Conservation (phyloP, 108 stramenopile genomes). For the Cyclotella sp. region DNA sequence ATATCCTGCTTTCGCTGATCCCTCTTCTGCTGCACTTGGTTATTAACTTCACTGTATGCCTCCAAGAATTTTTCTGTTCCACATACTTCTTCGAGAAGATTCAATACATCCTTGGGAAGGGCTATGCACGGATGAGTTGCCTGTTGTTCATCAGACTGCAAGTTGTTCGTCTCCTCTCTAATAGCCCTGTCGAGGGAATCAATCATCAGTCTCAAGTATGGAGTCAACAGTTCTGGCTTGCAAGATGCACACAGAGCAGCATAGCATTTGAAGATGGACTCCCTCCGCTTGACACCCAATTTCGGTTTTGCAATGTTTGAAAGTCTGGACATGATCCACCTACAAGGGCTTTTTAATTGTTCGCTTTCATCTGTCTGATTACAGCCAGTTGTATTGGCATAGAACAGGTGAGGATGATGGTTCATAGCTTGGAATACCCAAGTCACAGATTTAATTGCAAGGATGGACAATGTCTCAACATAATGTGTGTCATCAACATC, state of each 20-base stretch:
- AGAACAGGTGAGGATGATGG: constrained; percentile 67
- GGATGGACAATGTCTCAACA: constrained; percentile 56
- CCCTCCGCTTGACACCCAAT: constrained; percentile 69
- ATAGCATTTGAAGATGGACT: constrained; percentile 85
- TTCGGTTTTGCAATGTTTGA: constrained; percentile 79
- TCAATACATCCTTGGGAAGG: constrained; percentile 77
- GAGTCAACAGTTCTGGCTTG: constrained; percentile 51
- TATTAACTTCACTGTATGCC: constrained; percentile 76
- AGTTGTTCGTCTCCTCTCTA: constrained; percentile 65
- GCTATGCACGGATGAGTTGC: constrained; percentile 32
- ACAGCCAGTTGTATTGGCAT: constrained; percentile 26
- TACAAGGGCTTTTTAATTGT: constrained; percentile 58
- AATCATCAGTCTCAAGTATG: constrained; percentile 78
- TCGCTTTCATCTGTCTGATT: constrained; percentile 34
- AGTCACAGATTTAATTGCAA: constrained; percentile 70
- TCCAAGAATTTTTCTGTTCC: constrained; percentile 65
- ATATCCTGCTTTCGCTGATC: constrained; percentile 70
- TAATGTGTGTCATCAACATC: constrained; percentile 69
- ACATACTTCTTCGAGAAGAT: constrained; percentile 76
- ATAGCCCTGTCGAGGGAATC: constrained; percentile 81
- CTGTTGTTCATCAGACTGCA: constrained; percentile 35
- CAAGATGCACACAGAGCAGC: constrained; percentile 70
- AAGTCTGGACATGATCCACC: constrained; percentile 75
- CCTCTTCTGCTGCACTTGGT: constrained; percentile 69
- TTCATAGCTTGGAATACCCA: constrained; percentile 70